A percentile compares a stretch with the other conserved stretches of the same genome.
Evolutionary conservation across 2,329 filamentous ascomycete genomes (phyloP).

Genomic region (Seiridium unicorne): DNA sequence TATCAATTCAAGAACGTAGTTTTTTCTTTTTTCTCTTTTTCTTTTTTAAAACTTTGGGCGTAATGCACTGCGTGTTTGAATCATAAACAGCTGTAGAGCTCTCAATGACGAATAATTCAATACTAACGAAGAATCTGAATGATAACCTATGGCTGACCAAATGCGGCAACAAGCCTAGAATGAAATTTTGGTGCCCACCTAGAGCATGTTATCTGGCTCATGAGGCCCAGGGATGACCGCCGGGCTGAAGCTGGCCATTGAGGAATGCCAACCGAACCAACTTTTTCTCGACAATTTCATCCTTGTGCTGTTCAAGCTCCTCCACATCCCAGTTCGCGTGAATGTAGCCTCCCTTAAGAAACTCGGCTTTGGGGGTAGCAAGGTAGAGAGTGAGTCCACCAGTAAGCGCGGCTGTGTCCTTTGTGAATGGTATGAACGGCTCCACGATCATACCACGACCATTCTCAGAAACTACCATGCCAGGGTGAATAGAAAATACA

Average conservation of each 20-base stretch:
- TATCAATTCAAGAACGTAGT: too few relatives aligned
- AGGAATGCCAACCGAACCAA: conserved; percentile 6
- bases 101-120: too few relatives aligned
- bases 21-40: too few relatives aligned
- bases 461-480: conserved; percentile 20
- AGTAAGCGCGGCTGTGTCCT: conserved; percentile 27
- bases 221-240: neutral
- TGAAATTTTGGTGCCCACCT: too few relatives aligned
- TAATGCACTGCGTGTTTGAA: too few relatives aligned
- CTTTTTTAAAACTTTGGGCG: too few relatives aligned
- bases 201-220: too few relatives aligned
- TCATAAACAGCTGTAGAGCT: too few relatives aligned
- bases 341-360: conserved; percentile 29
- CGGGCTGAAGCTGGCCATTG: conserved; percentile 3
- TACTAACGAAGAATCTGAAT: too few relatives aligned
- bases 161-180: too few relatives aligned
- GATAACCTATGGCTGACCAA: too few relatives aligned
- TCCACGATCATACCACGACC: conserved; percentile 18
- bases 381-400: conserved; percentile 29
- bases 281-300: conserved; percentile 24
- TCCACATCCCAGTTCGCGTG: conserved; percentile 34
- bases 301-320: conserved; percentile 25
- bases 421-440: conserved; percentile 21
- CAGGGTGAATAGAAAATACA: conserved; percentile 19
- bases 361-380: conserved; percentile 26